Conservation (phyloP, 2,329 filamentous ascomycete species). For the Clathrospora elynae region DNA sequence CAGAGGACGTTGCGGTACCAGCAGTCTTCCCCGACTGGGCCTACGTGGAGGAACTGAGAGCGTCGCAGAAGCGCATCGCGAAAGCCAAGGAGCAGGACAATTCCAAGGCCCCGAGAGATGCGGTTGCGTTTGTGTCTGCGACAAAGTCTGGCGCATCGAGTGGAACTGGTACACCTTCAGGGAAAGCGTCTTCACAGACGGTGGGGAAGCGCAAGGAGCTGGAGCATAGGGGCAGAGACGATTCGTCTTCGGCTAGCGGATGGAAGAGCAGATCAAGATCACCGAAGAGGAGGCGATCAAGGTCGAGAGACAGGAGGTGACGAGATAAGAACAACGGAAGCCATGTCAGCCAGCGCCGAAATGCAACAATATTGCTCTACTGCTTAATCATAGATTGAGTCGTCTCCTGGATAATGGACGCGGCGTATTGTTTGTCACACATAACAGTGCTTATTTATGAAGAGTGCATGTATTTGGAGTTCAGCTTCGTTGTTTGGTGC, state of each 20-base stretch:
- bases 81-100: slow-evolving; percentile 43
- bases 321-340: not conserved
- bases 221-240: slow-evolving; percentile 36
- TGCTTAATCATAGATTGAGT: too few relatives aligned
- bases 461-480: too few relatives aligned
- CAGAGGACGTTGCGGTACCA: slow-evolving; percentile 48
- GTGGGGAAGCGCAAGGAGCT: slow-evolving; percentile 39
- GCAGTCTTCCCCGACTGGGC: slow-evolving; percentile 50
- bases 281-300: slow-evolving; percentile 38
- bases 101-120: slow-evolving; percentile 33
- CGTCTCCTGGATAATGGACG: too few relatives aligned
- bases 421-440: too few relatives aligned
- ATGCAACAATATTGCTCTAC: not conserved
- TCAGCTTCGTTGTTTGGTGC: too few relatives aligned
- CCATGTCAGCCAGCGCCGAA: slow-evolving; percentile 2
- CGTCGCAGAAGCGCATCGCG: slow-evolving; percentile 47
- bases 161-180: slow-evolving; percentile 30
- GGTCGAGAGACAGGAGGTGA: slow-evolving; percentile 25
- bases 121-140: slow-evolving; percentile 45
- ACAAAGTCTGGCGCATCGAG: slow-evolving; percentile 32
- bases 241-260: slow-evolving; percentile 22
- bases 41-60: slow-evolving; percentile 51
- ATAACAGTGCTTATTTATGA: too few relatives aligned
- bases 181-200: slow-evolving; percentile 20
- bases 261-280: slow-evolving; percentile 36